phyloP scores from a whole-genome alignment of 108 stramenopile genomes.

The Nitzschia sp. region DNA sequence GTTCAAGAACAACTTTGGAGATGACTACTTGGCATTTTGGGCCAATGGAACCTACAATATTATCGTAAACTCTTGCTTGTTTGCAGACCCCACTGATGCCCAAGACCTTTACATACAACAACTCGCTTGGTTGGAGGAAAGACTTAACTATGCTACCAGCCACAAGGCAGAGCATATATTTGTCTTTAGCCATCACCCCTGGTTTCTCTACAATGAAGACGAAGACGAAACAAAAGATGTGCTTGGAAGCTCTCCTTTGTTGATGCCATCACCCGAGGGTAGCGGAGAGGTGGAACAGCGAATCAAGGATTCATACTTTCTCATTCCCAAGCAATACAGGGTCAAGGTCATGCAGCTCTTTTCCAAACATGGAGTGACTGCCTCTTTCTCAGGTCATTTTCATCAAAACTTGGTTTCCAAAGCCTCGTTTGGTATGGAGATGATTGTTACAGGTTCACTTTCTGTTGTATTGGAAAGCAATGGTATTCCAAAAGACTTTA shows the following conservation, averaged over 20 bases:
- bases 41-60: conserved; percentile 65
- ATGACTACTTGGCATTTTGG: conserved; percentile 77
- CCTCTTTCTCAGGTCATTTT: conserved; percentile 68
- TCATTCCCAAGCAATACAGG: conserved; percentile 54
- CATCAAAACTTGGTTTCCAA: conserved; percentile 69
- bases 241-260: not conserved
- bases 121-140: conserved; percentile 60
- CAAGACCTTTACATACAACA: conserved; percentile 49
- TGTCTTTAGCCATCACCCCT: conserved; percentile 74
- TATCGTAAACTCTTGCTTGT: conserved; percentile 59
- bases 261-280: not conserved
- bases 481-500: conserved; percentile 30
- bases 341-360: conserved; percentile 49
- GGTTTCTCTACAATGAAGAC: conserved; percentile 69
- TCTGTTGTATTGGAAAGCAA: conserved; percentile 41
- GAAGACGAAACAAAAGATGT: conserved; percentile 52
- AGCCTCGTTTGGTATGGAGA: conserved; percentile 67
- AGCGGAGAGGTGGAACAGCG: not conserved
- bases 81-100: conserved; percentile 47
- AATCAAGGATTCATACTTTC: conserved; percentile 59
- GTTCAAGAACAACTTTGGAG: conserved; percentile 63
- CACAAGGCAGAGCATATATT: conserved; percentile 51
- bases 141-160: conserved; percentile 45
- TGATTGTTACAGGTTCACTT: conserved; percentile 65
- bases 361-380: conserved; percentile 49